Evolutionary conservation across 2,329 filamentous ascomycete genomes (phyloP).

Genomic region (Xylariaceae sp.): DNA sequence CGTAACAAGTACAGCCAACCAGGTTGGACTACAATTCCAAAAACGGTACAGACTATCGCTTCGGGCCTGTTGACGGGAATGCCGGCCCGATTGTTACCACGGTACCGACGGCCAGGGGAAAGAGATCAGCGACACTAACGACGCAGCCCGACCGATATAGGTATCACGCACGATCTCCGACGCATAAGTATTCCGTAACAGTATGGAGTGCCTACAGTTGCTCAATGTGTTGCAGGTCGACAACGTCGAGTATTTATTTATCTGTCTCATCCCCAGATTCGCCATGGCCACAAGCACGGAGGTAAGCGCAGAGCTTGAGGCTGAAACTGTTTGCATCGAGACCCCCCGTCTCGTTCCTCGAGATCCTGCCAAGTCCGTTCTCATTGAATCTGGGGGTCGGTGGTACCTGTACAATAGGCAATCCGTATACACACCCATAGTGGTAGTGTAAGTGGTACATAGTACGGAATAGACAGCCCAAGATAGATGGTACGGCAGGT

Average conservation of each 20-base stretch:
- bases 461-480: not conserved
- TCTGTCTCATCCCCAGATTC: not conserved
- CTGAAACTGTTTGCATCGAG: not conserved
- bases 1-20: not conserved
- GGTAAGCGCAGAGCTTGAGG: not conserved
- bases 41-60: conserved; percentile 1
- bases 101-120: not conserved
- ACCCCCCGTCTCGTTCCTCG: not conserved
- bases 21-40: not conserved
- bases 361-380: not conserved
- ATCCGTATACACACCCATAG: too few species aligned
- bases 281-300: not conserved
- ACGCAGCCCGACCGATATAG: not conserved
- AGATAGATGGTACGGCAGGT: not conserved
- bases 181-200: not conserved
- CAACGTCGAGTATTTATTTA: not conserved
- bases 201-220: not conserved
- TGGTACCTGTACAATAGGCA: too few species aligned
- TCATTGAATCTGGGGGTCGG: not conserved
- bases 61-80: not conserved
- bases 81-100: not conserved
- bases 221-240: not conserved
- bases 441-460: not conserved
- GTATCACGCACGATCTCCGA: not conserved
- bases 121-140: not conserved